Conservation (phyloP, 2,329 filamentous ascomycete genomes). For the Coniella vitis region DNA sequence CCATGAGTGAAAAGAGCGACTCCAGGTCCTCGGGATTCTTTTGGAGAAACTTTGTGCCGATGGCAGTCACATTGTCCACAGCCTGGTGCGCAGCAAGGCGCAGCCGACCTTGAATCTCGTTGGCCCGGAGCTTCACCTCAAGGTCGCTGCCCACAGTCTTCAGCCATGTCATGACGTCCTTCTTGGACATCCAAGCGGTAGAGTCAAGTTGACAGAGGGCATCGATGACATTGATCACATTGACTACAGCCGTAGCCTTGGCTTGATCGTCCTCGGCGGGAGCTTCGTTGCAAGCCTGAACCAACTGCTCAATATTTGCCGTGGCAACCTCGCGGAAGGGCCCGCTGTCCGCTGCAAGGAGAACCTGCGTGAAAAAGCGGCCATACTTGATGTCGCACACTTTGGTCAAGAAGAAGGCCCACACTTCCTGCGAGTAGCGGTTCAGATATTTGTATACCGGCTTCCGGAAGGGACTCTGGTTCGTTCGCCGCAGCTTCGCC, state of each 20-base stretch:
- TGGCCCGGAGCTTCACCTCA: constrained; percentile 63
- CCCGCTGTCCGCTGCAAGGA: constrained; percentile 67
- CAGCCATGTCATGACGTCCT: constrained; percentile 53
- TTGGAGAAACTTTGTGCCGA: constrained; percentile 75
- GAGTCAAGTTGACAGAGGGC: constrained; percentile 65
- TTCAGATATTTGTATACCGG: constrained; percentile 92
- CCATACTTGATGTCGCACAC: constrained; percentile 83
- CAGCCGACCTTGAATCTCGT: constrained; percentile 63
- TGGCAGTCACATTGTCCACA: constrained; percentile 76
- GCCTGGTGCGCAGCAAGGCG: constrained; percentile 84
- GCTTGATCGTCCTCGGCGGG: constrained; percentile 63
- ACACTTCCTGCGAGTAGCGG: constrained; percentile 83
- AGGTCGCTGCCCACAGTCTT: constrained; percentile 68
- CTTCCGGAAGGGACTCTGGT: constrained; percentile 83
- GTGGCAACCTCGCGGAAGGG: constrained; percentile 69
- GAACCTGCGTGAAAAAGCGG: constrained; percentile 81
- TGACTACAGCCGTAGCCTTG: constrained; percentile 64
- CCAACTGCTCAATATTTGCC: constrained; percentile 64
- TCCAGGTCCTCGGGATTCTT: constrained; percentile 72
- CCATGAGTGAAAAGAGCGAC: constrained; percentile 75
- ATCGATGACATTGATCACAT: constrained; percentile 78
- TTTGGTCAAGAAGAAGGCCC: constrained; percentile 70
- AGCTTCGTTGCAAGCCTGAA: constrained; percentile 58
- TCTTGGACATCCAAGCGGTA: constrained; percentile 65
- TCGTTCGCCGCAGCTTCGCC: constrained; percentile 74